Base-by-base conservation (phyloP, 257 asterid genomes). In the Petunia secreta region DNA sequence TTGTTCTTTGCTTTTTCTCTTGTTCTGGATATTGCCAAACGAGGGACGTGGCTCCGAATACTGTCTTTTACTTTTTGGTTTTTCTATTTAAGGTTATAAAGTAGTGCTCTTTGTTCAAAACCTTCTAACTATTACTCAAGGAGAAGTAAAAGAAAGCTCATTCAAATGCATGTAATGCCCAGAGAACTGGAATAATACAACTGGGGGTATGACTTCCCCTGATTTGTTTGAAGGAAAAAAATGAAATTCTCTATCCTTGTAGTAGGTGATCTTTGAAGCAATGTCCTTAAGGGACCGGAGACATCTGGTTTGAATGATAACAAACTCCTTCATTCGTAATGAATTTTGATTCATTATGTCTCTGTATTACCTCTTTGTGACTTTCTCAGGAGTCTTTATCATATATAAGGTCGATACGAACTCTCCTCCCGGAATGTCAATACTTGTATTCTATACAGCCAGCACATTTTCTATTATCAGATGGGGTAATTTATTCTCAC, bases 361-460 rank as follows among this genome's bases (percentile, higher is more conserved):
- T 46, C 46, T 46, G 77, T 59, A 69, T 69, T 46, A 69, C 77
- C 77, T 69, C 59, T 69, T 46, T 4, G 13, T 25, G 77, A 69
- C 41, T 25, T 16, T 68, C 48, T 48, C 77, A 25, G 43, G 59
- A 69, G 59, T 16, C 10, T n/a, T n/a, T 69, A 10, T 69, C 59
- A 46, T 69, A 4, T 8, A 43, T 69, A 69, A 43, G 40, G 25
- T 69, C 77, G 46, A 69, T 46, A 25, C n/a, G 46, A 69, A 44
- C 58, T 48, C 44, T 46, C 16, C 41, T 69, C 77, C 77, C 59
- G 1, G 58, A 48, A 46, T 9, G 34, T 69, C 55, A 50, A 10
- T 43, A 65, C 46, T n/a, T n/a, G n/a, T n/a, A n/a, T 43, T 44
- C 2, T 69, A 44, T 8, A 44, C 55, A 67, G n/a, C 44, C 39